Percentiles rank a stretch among this genome's conserved stretches.
Conservation (phyloP, 495 filamentous ascomycete species). For the Aspergillus ellipticus region DNA sequence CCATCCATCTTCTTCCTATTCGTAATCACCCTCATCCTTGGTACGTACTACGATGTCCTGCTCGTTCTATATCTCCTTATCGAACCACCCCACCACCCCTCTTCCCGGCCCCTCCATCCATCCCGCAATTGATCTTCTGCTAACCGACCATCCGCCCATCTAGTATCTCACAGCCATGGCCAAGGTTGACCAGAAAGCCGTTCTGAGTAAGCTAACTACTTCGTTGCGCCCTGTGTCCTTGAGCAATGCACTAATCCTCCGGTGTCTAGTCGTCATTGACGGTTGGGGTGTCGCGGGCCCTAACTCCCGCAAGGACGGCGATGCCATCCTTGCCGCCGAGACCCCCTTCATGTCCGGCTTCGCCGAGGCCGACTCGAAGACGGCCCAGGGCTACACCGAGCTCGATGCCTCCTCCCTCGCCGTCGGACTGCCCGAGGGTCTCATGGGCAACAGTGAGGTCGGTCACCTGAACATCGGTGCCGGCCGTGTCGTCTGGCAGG, state of each 20-base stretch:
- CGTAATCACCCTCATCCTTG: conserved; percentile 7
- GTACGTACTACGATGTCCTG: not conserved
- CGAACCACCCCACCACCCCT: too few species aligned
- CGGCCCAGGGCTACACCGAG: conserved; percentile 73
- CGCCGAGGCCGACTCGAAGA: conserved; percentile 55
- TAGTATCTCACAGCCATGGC: conserved; percentile 54
- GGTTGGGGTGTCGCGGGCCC: conserved; percentile 90
- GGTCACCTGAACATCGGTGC: conserved; percentile 98
- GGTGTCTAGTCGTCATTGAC: conserved; percentile 81
- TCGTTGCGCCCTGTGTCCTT: conserved; percentile 11
- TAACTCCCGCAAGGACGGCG: conserved; percentile 74
- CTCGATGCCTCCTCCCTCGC: conserved; percentile 95
- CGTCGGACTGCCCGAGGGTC: conserved; percentile 89
- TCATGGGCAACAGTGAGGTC: conserved; percentile 99
- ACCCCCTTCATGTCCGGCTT: conserved; percentile 90
- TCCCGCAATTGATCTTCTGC: conserved; percentile 23
- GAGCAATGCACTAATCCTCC: conserved; percentile 19
- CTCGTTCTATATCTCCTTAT: conserved; percentile 13
- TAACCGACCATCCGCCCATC: conserved; percentile 13
- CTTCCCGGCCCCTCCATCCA: conserved; percentile 16
- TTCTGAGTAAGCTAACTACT: conserved; percentile 65
- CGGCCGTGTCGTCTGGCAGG: conserved; percentile 97
- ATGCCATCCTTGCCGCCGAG: conserved; percentile 89
- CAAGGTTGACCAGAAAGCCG: conserved; percentile 84
- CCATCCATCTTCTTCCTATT: conserved; percentile 22